Conservation (phyloP, 192 early-diverging fungal genomes). For the Jimgerdemannia flammicorona region DNA sequence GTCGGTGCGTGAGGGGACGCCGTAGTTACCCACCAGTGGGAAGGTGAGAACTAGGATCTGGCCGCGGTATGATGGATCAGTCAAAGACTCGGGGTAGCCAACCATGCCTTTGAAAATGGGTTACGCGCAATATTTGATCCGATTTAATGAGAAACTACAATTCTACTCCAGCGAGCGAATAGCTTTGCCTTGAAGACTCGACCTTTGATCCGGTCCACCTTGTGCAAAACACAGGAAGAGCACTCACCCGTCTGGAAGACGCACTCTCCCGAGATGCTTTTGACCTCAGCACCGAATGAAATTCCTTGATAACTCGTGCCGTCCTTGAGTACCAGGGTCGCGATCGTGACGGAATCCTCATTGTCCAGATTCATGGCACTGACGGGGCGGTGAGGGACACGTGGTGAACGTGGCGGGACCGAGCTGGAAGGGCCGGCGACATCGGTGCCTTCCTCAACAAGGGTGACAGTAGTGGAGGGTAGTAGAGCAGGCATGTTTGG, state of each 20-base stretch:
- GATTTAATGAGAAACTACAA: constrained; percentile 4
- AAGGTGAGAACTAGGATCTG: constrained; percentile 98
- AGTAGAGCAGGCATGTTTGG: too few species aligned
- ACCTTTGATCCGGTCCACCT: too few species aligned
- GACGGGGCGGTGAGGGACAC: constrained; percentile 32
- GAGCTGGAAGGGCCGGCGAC: constrained; percentile 24
- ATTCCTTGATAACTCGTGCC: constrained; percentile 82
- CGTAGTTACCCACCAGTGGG: constrained; percentile 97
- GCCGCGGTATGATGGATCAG: constrained; percentile 97
- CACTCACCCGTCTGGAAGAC: constrained; percentile 95
- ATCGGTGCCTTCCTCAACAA: constrained; percentile 8
- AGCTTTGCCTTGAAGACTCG: too few species aligned
- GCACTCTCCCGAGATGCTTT: constrained; percentile 89
- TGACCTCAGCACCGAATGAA: constrained; percentile 91
- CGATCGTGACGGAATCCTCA: constrained; percentile 39
- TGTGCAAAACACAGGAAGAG: not conserved
- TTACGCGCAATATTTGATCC: constrained; percentile 1
- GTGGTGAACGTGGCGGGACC: constrained; percentile 31
- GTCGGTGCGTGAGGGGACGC: constrained; percentile 86
- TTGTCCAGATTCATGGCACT: constrained; percentile 22
- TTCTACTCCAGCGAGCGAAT: too few species aligned
- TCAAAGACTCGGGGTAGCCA: constrained; percentile 98
- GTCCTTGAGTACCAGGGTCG: constrained; percentile 82
- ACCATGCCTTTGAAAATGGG: constrained; percentile 73
- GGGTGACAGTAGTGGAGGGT: not conserved